These are phyloP conservation scores for Metarhizium anisopliae DNA, from an alignment of 2,329 filamentous ascomycete genomes.

Conservation along the genomic window DNA sequence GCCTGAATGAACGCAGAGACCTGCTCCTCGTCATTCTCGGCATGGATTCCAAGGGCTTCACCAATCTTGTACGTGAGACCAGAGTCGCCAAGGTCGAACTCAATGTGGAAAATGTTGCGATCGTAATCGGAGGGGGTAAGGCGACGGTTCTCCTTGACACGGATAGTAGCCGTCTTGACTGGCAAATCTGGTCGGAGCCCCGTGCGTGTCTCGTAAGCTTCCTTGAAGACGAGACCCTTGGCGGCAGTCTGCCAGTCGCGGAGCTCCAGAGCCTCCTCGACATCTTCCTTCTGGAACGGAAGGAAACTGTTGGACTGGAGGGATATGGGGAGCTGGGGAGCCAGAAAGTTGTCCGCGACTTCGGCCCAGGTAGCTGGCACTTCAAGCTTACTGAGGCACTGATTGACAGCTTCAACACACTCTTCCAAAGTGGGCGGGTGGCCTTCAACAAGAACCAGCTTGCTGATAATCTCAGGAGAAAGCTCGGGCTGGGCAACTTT, in stretches of 20 bases:
- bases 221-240: slow-evolving; percentile 86
- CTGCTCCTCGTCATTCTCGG: slow-evolving; percentile 76
- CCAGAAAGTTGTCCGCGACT: slow-evolving; percentile 42
- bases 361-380: slow-evolving; percentile 75
- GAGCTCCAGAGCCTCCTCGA: slow-evolving; percentile 56
- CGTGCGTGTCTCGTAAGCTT: slow-evolving; percentile 71
- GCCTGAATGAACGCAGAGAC: slow-evolving; percentile 80
- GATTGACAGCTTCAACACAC: slow-evolving; percentile 57
- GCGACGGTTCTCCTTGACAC: slow-evolving; percentile 90
- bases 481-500: slow-evolving; percentile 63
- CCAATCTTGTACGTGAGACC: slow-evolving; percentile 95
- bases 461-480: slow-evolving; percentile 52
- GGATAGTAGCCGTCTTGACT: slow-evolving; percentile 78
- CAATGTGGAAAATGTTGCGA: slow-evolving; percentile 99
- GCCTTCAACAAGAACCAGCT: slow-evolving; percentile 52
- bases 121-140: slow-evolving; percentile 84
- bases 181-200: slow-evolving; percentile 76
- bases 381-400: slow-evolving; percentile 63
- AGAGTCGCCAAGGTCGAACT: slow-evolving; percentile 88
- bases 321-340: slow-evolving; percentile 47
- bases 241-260: slow-evolving; percentile 76
- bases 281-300: slow-evolving; percentile 66
- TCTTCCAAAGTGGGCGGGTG: slow-evolving; percentile 42
- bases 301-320: slow-evolving; percentile 76
- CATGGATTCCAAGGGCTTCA: slow-evolving; percentile 92